Evolutionary conservation across 2,329 filamentous ascomycete species (phyloP).

Genomic region (Scytalidium sp.): DNA sequence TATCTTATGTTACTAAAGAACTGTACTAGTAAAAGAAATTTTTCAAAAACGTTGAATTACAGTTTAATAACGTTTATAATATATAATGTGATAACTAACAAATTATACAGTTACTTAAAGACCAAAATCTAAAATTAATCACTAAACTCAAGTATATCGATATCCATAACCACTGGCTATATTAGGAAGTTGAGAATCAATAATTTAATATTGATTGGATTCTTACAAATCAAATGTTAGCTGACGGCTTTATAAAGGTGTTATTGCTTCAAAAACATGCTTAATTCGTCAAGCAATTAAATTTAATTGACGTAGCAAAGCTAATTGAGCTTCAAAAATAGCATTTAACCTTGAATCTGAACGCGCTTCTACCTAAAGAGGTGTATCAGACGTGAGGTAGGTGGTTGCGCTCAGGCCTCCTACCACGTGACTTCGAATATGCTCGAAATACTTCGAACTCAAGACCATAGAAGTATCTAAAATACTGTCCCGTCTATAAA

Average conservation of each 20-base stretch:
- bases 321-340: too few species aligned
- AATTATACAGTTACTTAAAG: constrained; percentile 3
- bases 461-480: too few species aligned
- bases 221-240: constrained; percentile 14
- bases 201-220: constrained; percentile 20
- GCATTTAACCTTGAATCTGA: too few species aligned
- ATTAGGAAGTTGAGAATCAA: constrained; percentile 17
- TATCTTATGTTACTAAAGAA: neutral
- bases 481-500: too few species aligned
- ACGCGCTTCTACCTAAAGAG: too few species aligned
- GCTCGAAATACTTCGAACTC: too few species aligned
- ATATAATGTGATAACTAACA: constrained; percentile 14
- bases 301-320: constrained; percentile 36
- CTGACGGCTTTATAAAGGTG: constrained; percentile 18
- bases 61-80: neutral
- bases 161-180: constrained; percentile 23
- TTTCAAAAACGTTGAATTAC: neutral
- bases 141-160: constrained; percentile 21
- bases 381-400: too few species aligned
- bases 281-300: neutral
- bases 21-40: neutral
- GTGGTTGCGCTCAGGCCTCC: too few species aligned
- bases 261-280: constrained; percentile 10
- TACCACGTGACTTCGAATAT: too few species aligned
- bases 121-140: constrained; percentile 8